Percentiles rank a stretch among this genome's conserved stretches.
These are phyloP conservation scores for Colletotrichum phormii DNA, from an alignment of 2,329 filamentous ascomycete genomes.

Conservation along the genomic window DNA sequence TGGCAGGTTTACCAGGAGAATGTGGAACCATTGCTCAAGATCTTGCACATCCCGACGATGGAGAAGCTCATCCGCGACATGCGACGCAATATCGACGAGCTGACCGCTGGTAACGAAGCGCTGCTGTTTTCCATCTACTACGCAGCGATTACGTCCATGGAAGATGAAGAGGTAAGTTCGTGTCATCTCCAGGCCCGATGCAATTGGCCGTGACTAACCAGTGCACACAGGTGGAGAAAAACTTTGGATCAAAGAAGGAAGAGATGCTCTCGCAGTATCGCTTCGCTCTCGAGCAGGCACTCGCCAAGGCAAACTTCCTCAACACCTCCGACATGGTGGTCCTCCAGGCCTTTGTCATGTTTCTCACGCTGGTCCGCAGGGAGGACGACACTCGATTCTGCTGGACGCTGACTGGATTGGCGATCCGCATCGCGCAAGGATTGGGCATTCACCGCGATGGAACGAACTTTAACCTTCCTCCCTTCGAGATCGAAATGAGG, in stretches of 20 bases:
- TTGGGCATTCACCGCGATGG: conserved; percentile 71
- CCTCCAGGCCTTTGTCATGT: conserved; percentile 69
- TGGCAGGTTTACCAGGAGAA: conserved; percentile 81
- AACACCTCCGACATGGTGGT: conserved; percentile 67
- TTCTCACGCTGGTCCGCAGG: conserved; percentile 61
- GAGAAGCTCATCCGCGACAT: conserved; percentile 71
- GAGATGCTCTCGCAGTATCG: conserved; percentile 61
- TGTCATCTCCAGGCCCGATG: background rate
- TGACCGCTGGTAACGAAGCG: conserved; percentile 69
- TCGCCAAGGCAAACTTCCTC: conserved; percentile 69
- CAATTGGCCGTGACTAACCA: background rate
- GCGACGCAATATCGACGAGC: conserved; percentile 66
- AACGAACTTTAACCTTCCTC: conserved; percentile 60
- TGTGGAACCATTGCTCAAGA: conserved; percentile 78
- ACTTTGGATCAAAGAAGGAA: conserved; percentile 57
- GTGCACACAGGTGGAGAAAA: conserved; percentile 46
- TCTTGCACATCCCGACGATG: conserved; percentile 77
- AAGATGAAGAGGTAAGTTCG: conserved; percentile 65
- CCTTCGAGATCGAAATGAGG: conserved; percentile 71
- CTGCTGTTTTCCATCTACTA: conserved; percentile 74
- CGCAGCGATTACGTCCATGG: conserved; percentile 68
- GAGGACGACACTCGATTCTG: conserved; percentile 64
- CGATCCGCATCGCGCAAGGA: conserved; percentile 69
- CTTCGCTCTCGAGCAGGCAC: conserved; percentile 66
- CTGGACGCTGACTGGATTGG: conserved; percentile 70